phyloP scores from a whole-genome alignment of 2,329 filamentous ascomycete genomes.

The Diaporthe citriasiana region DNA sequence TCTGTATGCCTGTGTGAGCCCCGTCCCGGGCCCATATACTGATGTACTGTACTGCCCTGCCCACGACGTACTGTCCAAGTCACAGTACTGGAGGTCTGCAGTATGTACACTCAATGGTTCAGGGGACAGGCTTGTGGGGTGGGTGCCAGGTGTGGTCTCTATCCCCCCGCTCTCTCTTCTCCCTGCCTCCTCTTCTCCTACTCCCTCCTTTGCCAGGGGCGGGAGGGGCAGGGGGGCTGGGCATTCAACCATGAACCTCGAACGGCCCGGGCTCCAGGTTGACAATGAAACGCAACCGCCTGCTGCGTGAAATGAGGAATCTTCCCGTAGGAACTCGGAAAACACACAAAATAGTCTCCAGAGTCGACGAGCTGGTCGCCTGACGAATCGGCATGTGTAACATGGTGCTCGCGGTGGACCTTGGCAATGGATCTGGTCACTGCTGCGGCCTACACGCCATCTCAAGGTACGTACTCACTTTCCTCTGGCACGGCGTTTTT shows the following conservation, averaged over 20 bases:
- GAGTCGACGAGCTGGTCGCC: neutral
- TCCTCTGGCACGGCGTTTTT: neutral
- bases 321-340: neutral
- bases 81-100: neutral
- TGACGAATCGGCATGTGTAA: neutral
- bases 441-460: neutral
- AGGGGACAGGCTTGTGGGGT: slow-evolving; percentile 29
- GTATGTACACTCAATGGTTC: slow-evolving; percentile 15
- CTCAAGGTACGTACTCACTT: neutral
- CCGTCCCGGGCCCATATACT: neutral
- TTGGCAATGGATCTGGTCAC: no score
- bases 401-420: neutral
- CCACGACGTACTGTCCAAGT: neutral
- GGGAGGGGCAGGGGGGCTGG: slow-evolving; percentile 6
- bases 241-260: slow-evolving; percentile 18
- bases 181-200: neutral
- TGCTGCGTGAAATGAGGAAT: slow-evolving; percentile 30
- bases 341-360: neutral
- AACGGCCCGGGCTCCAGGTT: slow-evolving; percentile 33
- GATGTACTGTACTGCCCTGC: neutral
- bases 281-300: slow-evolving; percentile 35
- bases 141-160: neutral
- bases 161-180: neutral
- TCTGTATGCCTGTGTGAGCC: neutral
- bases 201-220: slow-evolving; percentile 13